Percentiles rank a stretch among this genome's conserved stretches.
These are phyloP conservation scores for Oryza longistaminata DNA, from an alignment of 176 grass and related monocot species.

Conservation along the genomic window DNA sequence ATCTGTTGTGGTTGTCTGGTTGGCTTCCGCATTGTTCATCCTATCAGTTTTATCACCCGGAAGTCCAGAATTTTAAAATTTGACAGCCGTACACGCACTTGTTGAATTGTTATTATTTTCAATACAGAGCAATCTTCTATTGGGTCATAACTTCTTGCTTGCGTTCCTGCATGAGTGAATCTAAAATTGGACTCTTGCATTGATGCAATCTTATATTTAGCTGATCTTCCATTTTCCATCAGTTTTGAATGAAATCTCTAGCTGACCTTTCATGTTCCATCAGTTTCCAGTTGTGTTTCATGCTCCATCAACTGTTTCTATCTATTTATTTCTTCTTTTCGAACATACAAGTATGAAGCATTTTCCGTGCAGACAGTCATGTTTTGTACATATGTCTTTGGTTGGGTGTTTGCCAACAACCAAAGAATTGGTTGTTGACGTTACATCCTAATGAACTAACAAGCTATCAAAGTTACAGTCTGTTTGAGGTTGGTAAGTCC, in stretches of 20 bases:
- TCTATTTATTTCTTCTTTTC: not conserved
- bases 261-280: not conserved
- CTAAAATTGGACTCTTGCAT: not conserved
- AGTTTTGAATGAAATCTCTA: not conserved
- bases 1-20: not conserved
- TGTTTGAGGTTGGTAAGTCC: not conserved
- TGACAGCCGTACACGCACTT: not conserved
- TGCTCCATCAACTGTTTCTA: not conserved
- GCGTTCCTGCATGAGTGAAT: not conserved
- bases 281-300: not conserved
- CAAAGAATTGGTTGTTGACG: not conserved
- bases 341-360: not conserved
- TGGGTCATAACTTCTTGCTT: not conserved
- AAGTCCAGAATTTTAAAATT: not conserved
- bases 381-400: not conserved
- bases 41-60: not conserved
- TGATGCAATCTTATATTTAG: not conserved
- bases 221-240: no score
- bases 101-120: not conserved
- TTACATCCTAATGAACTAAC: not conserved
- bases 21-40: not conserved
- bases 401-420: not conserved
- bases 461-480: not conserved
- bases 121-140: not conserved
- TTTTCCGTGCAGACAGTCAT: not conserved